phyloP scores from a whole-genome alignment of 2,329 filamentous ascomycete genomes.

The Colletotrichum sp. region DNA sequence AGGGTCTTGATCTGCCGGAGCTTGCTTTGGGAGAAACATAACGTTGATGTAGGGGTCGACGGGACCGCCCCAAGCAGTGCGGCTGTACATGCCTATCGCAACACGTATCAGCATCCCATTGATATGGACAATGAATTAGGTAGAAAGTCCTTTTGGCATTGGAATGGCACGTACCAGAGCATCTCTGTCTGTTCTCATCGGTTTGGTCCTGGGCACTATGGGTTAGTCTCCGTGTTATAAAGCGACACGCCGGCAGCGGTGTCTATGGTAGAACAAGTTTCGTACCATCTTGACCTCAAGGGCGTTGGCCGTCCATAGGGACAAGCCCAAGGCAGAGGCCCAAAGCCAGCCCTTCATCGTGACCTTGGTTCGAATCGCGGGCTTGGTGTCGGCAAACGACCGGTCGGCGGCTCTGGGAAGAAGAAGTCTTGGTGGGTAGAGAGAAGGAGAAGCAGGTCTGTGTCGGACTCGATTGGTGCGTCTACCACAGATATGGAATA shows the following conservation, averaged over 20 bases:
- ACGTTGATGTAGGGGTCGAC: constrained; percentile 89
- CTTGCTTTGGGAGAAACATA: constrained; percentile 72
- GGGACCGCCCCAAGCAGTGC: constrained; percentile 84
- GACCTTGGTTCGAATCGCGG: background rate
- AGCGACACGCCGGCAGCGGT: background rate
- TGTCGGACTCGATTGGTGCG: background rate
- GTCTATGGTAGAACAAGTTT: background rate
- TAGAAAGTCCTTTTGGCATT: too few relatives aligned
- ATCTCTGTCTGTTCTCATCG: constrained; percentile 80
- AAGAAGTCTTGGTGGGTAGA: background rate
- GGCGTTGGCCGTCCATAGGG: constrained; percentile 57
- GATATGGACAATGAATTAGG: background rate
- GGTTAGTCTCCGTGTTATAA: constrained; percentile 11
- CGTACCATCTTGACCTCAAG: constrained; percentile 65
- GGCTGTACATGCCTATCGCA: constrained; percentile 84
- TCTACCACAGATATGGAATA: background rate
- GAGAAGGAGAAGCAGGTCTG: background rate
- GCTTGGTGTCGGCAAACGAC: background rate
- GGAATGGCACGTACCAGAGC: constrained; percentile 54
- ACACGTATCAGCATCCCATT: background rate
- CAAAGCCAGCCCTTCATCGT: constrained; percentile 62
- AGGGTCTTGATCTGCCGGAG: constrained; percentile 69
- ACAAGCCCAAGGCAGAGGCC: constrained; percentile 58
- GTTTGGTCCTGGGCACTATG: constrained; percentile 68
- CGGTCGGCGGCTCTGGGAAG: background rate